Evolutionary conservation across 495 filamentous ascomycete genomes (phyloP), one percentile per base, ranked within the genome.

Genomic region (Trichocladium uniseriatum): DNA sequence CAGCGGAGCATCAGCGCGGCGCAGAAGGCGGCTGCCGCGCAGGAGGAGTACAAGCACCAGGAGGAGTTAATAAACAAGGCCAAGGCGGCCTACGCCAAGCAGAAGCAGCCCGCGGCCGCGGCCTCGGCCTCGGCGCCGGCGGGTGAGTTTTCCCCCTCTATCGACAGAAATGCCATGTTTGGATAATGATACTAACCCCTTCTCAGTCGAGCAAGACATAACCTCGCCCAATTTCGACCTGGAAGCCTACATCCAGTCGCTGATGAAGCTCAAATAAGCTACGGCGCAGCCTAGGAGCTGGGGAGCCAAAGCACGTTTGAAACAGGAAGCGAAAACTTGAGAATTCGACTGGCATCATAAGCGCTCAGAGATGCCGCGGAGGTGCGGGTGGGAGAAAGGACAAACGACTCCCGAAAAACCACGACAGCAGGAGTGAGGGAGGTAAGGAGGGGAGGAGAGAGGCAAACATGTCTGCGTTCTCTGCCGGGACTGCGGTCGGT

Each of bases 211-310:
- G 69, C 81, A 83, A 64, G 86, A 97, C 69, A 83, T 84, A 43
- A 78, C 81, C 51, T 82, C 90, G 64, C 78, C 86, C 55, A 82
- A 83, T 55, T 97, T 96, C 74, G 88, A 98, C 65, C 74, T 96
- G 45, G 90, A 95, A 72, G 80, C 82, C 39, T 90, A 79, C 69
- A 62, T 95, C 62, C 80, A 81, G 52, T 69, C 77, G 55, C 75
- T 89, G 55, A 71, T 74, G 37, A 73, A 73, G 47, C 58, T 62
- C 51, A 74, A 66, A 51, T 76, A 65, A 58, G 60, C 48, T 56
- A 58, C 1, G 45, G 2, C 38, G 14, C 31, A 11, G 15, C 28
- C n/a, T n/a, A n/a, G 8, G 40, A 9, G n/a, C 29, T n/a, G 19
- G 47, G 20, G 29, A 36, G 19, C 15, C 22, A 34, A 29, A 24